These are phyloP conservation scores for Amphichorda felina DNA, from an alignment of 2,329 filamentous ascomycete species.

Conservation along the genomic window DNA sequence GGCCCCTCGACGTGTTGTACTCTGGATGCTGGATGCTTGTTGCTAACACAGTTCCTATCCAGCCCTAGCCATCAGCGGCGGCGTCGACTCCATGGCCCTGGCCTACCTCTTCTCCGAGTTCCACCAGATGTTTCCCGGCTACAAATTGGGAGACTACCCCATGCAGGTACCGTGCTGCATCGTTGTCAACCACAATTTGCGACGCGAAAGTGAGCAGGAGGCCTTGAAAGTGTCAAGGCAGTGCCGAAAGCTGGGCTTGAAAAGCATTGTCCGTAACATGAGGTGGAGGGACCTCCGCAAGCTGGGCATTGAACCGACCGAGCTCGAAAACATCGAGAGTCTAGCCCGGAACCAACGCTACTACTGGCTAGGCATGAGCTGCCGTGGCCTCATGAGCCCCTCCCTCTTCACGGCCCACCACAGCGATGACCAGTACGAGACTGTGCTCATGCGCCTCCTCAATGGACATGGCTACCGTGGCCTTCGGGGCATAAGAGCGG, in stretches of 20 bases:
- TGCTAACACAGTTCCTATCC: not conserved
- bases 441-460: slow-evolving; percentile 67
- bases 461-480: slow-evolving; percentile 58
- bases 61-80: slow-evolving; percentile 81
- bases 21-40: no score
- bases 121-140: slow-evolving; percentile 16
- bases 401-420: slow-evolving; percentile 77
- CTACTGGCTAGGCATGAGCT: slow-evolving; percentile 52
- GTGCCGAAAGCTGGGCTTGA: slow-evolving; percentile 23
- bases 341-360: slow-evolving; percentile 66
- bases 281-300: slow-evolving; percentile 33
- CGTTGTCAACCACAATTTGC: slow-evolving; percentile 46
- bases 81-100: slow-evolving; percentile 96
- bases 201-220: slow-evolving; percentile 39
- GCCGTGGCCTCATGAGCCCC: slow-evolving; percentile 34
- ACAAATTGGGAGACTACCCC: slow-evolving; percentile 33
- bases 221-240: slow-evolving; percentile 31
- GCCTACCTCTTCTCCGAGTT: slow-evolving; percentile 56
- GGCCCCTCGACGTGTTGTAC: not conserved
- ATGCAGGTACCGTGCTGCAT: slow-evolving; percentile 22
- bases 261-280: slow-evolving; percentile 11
- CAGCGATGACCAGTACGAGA: slow-evolving; percentile 83
- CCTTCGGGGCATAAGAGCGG: slow-evolving; percentile 54
- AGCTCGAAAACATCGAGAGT: slow-evolving; percentile 59
- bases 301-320: slow-evolving; percentile 15